Conservation (phyloP, 2,329 filamentous ascomycete genomes). For the Fusarium robinianum region DNA sequence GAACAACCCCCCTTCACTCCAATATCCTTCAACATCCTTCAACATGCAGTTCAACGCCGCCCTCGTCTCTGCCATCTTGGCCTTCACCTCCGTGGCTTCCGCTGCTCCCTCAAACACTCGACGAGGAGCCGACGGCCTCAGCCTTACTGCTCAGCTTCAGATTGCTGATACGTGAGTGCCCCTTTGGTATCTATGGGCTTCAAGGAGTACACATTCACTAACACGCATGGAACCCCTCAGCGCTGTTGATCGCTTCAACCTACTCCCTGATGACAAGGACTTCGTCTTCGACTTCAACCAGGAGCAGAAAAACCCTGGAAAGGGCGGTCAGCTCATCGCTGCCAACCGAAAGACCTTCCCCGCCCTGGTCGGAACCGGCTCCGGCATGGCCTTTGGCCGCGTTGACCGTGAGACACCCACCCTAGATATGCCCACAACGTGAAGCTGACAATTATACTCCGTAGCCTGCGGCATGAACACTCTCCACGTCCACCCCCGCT, state of each 20-base stretch:
- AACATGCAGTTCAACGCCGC: conserved; percentile 39
- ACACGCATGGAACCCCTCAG: conserved; percentile 29
- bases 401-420: conserved; percentile 43
- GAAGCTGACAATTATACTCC: conserved; percentile 23
- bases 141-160: conserved; percentile 45
- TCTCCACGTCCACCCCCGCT: conserved; percentile 59
- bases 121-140: conserved; percentile 29
- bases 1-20: neutral
- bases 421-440: neutral
- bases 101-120: conserved; percentile 32
- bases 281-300: conserved; percentile 56
- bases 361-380: conserved; percentile 56
- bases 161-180: conserved; percentile 45
- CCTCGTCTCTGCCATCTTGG: conserved; percentile 46
- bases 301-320: conserved; percentile 28
- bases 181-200: neutral
- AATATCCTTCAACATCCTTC: conserved; percentile 40
- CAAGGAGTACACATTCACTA: conserved; percentile 9
- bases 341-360: conserved; percentile 63
- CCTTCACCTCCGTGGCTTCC: conserved; percentile 42
- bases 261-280: conserved; percentile 49
- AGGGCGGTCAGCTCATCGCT: conserved; percentile 54
- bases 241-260: conserved; percentile 48
- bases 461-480: conserved; percentile 61
- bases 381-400: conserved; percentile 57